Evolutionary conservation across 1,139 yeast species (phyloP).

Genomic region (Yamadazyma atmosphaerica): DNA sequence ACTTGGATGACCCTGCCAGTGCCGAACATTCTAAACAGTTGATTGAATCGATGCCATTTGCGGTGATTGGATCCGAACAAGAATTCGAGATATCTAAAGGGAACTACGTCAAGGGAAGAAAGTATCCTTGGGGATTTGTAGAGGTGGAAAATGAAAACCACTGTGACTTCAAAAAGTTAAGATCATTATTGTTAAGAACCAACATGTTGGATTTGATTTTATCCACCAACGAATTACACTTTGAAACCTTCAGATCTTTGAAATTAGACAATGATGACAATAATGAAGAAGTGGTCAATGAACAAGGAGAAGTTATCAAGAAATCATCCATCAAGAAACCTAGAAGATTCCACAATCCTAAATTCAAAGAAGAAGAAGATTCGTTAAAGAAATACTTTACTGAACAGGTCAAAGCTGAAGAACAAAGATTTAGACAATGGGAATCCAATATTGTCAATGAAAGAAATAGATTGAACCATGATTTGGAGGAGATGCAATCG

Average conservation of each 20-base stretch:
- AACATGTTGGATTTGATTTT: slow-evolving; percentile 88
- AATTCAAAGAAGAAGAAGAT: slow-evolving; percentile 94
- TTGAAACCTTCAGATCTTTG: slow-evolving; percentile 80
- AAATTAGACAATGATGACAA: slow-evolving; percentile 68
- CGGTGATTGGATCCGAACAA: slow-evolving; percentile 87
- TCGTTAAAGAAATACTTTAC: slow-evolving; percentile 92
- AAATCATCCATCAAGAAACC: slow-evolving; percentile 43
- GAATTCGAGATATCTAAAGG: slow-evolving; percentile 81
- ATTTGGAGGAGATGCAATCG: slow-evolving; percentile 82
- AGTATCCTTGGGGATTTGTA: slow-evolving; percentile 96
- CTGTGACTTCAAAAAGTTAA: slow-evolving; percentile 91
- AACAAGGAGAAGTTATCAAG: slow-evolving; percentile 36
- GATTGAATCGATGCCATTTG: slow-evolving; percentile 92
- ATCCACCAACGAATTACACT: slow-evolving; percentile 90
- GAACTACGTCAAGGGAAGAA: slow-evolving; percentile 79
- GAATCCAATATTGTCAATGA: slow-evolving; percentile 93
- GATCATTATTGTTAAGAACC: slow-evolving; percentile 85
- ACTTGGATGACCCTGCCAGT: slow-evolving; percentile 69
- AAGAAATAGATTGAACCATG: slow-evolving; percentile 90
- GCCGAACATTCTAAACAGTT: slow-evolving; percentile 80
- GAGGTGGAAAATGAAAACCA: slow-evolving; percentile 96
- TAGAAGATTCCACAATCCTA: slow-evolving; percentile 73
- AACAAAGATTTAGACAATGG: slow-evolving; percentile 97
- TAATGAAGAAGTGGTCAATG: slow-evolving; percentile 35
- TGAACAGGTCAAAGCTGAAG: slow-evolving; percentile 97